Evolutionary conservation across 1,284 basidiomycete species (phyloP).

Genomic region (Puccinia triticina): DNA sequence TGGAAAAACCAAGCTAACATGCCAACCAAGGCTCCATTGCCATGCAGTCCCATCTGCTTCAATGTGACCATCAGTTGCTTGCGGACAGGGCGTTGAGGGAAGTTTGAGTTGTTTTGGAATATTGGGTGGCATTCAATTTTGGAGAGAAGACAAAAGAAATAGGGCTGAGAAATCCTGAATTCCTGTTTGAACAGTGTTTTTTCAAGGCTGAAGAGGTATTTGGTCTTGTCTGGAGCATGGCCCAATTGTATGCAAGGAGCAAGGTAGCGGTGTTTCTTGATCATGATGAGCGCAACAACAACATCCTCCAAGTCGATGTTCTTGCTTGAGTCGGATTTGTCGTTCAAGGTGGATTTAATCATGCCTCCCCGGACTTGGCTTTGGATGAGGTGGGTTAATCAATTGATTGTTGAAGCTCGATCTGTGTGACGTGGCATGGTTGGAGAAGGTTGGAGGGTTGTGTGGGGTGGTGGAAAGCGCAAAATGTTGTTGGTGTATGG

Average conservation of each 20-base stretch:
- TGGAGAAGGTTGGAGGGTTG: background rate
- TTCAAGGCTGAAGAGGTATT: slow-evolving; percentile 19
- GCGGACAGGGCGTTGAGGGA: background rate
- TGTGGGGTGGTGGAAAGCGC: background rate
- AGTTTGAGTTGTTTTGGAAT: no score
- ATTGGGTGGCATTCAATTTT: background rate
- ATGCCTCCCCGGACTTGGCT: background rate
- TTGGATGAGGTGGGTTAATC: background rate
- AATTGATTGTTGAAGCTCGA: background rate
- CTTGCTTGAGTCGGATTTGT: background rate
- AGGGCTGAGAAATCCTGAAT: slow-evolving; percentile 3
- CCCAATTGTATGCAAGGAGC: background rate
- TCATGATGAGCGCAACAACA: background rate
- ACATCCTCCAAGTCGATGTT: background rate
- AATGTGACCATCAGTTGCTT: background rate
- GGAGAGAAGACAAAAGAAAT: background rate
- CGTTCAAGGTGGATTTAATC: background rate
- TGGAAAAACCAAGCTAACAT: background rate
- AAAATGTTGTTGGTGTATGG: no score
- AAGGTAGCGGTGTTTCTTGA: slow-evolving; percentile 6
- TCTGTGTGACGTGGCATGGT: background rate
- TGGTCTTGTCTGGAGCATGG: background rate
- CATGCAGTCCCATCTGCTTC: background rate
- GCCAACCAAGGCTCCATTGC: background rate
- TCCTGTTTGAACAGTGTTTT: slow-evolving; percentile 4